Conservation (phyloP, 352 stramenopile species). For the Peronosclerospora sorghi region DNA sequence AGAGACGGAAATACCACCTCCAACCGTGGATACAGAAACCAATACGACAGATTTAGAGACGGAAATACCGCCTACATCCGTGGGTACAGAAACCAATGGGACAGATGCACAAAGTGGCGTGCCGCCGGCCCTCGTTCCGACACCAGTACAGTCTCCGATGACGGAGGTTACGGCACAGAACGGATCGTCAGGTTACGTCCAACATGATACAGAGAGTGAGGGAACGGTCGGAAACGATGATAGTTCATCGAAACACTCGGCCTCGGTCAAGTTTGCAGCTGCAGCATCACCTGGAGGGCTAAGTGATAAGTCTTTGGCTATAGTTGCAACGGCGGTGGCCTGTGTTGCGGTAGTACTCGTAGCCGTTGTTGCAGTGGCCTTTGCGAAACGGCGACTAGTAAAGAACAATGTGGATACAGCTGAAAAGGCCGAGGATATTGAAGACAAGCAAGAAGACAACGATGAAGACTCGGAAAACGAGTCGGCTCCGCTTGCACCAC, state of each 20-base stretch:
- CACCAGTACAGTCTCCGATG: neutral
- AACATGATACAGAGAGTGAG: neutral
- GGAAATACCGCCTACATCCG: neutral
- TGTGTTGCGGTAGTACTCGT: slow-evolving; percentile 11
- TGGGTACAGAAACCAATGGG: neutral
- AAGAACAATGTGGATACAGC: slow-evolving; percentile 4
- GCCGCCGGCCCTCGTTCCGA: neutral
- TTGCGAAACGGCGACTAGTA: slow-evolving; percentile 10
- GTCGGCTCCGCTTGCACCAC: slow-evolving; percentile 1
- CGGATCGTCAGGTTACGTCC: slow-evolving; percentile 6
- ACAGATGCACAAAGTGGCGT: neutral
- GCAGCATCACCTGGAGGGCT: neutral
- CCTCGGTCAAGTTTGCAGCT: slow-evolving; percentile 8
- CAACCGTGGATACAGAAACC: neutral
- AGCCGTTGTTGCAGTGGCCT: slow-evolving; percentile 8
- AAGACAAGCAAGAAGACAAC: slow-evolving; percentile 5
- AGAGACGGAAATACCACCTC: no score
- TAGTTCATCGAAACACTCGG: neutral
- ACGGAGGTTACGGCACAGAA: neutral
- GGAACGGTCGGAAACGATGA: slow-evolving; percentile 8
- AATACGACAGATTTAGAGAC: no score
- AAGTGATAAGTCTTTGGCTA: slow-evolving; percentile 6
- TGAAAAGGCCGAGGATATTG: neutral
- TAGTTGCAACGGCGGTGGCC: slow-evolving; percentile 11
- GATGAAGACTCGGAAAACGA: slow-evolving; percentile 1